These are phyloP conservation scores for Suillus tomentosus DNA, from an alignment of 768 basidiomycete genomes.

Conservation along the genomic window DNA sequence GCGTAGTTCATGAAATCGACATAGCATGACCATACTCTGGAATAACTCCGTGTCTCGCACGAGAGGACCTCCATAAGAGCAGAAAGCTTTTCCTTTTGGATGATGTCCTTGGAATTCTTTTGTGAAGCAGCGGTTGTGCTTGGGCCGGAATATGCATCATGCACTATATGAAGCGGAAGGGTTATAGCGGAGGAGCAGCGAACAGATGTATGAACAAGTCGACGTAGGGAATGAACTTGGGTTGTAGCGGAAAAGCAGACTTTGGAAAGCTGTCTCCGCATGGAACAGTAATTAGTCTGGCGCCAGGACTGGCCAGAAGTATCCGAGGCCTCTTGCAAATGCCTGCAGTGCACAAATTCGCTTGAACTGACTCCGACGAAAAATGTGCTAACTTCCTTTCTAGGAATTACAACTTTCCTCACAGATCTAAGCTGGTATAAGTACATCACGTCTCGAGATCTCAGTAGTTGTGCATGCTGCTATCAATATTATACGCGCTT, in stretches of 20 bases:
- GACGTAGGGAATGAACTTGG: conserved; percentile 1
- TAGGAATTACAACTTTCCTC: not conserved
- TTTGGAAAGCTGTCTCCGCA: conserved; percentile 10
- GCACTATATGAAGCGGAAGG: conserved; percentile 2
- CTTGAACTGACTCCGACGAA: not conserved
- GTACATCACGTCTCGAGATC: not conserved
- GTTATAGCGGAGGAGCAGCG: not conserved
- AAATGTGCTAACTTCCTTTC: conserved; percentile 5
- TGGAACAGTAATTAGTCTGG: conserved; percentile 5
- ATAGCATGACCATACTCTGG: conserved; percentile 68
- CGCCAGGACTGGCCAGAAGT: conserved; percentile 1
- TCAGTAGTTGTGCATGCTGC: not conserved
- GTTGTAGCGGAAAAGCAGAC: not conserved
- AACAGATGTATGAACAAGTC: not conserved
- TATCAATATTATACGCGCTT: not conserved
- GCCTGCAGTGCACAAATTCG: not conserved
- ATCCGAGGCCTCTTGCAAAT: conserved; percentile 1
- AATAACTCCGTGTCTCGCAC: conserved; percentile 38
- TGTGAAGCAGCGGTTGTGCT: conserved; percentile 5
- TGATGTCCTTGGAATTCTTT: conserved; percentile 6
- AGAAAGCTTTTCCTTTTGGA: conserved; percentile 28
- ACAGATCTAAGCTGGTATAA: no score
- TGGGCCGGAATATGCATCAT: conserved; percentile 7
- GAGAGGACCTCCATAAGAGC: conserved; percentile 33
- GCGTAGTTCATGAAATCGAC: conserved; percentile 52